Conservation (phyloP, 2,329 filamentous ascomycete genomes). For the Fusarium sp. region DNA sequence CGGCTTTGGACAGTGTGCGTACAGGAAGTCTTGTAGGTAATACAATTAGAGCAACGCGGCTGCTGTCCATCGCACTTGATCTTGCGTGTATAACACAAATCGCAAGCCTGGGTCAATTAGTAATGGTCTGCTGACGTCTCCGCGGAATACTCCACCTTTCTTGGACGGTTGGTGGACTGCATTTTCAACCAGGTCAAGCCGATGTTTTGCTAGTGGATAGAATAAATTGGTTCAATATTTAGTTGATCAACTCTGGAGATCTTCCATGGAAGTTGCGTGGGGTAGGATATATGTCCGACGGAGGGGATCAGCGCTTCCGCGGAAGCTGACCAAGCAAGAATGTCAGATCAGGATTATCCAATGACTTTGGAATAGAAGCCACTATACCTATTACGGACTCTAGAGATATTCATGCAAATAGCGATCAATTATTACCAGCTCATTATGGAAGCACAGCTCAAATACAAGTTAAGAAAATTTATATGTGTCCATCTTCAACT, state of each 20-base stretch:
- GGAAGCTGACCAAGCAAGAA: conserved; percentile 18
- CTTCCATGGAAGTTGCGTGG: neutral
- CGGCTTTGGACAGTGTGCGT: conserved; percentile 1
- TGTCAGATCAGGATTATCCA: neutral
- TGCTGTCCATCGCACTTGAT: conserved; percentile 17
- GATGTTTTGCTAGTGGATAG: fast-evolving
- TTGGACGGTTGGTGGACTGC: neutral
- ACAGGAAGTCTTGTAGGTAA: neutral
- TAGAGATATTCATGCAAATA: fast-evolving
- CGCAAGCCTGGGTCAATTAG: conserved; percentile 6
- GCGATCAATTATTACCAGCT: neutral
- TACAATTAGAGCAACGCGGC: conserved; percentile 10
- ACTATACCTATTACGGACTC: neutral
- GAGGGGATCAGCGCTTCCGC: conserved; percentile 5
- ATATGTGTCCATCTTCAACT: neutral
- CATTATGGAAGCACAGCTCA: too few relatives aligned
- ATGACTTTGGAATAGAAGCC: neutral
- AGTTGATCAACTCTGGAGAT: too few relatives aligned
- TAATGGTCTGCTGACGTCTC: neutral
- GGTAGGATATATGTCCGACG: neutral
- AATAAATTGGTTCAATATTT: fast-evolving
- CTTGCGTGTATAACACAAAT: conserved; percentile 19
- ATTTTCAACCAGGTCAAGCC: fast-evolving
- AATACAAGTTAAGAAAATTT: neutral
- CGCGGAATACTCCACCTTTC: neutral